These are phyloP conservation scores for Ophiorrhiza pumila DNA, from an alignment of 257 asterid genomes.

Conservation along the genomic window DNA sequence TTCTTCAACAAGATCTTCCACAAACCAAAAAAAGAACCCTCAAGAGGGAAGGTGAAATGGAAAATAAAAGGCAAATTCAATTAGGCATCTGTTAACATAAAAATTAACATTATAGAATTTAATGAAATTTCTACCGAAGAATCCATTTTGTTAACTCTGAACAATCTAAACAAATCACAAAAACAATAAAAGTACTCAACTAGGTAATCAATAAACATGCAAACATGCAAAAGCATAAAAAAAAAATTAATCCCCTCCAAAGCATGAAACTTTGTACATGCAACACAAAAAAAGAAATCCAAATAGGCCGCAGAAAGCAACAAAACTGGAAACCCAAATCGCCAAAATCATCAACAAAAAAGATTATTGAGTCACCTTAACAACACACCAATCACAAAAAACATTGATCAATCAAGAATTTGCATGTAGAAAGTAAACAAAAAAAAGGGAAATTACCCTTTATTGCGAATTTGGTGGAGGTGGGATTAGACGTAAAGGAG, in stretches of 20 bases:
- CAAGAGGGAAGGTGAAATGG: background rate
- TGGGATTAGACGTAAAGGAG: background rate
- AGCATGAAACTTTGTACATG: background rate
- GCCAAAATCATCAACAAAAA: no score
- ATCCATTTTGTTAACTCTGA: background rate
- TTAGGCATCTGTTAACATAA: background rate
- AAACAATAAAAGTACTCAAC: no score
- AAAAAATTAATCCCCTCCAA: background rate
- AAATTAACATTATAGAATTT: background rate
- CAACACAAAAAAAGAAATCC: background rate
- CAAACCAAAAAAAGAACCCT: background rate
- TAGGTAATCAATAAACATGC: background rate
- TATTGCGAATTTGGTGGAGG: background rate
- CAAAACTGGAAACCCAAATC: background rate
- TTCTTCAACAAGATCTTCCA: background rate
- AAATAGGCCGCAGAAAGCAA: background rate
- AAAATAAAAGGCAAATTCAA: background rate
- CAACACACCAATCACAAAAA: background rate
- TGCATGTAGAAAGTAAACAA: background rate
- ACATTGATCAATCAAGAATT: background rate
- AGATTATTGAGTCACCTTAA: constrained; percentile 1
- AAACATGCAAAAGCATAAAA: background rate
- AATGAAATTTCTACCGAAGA: background rate
- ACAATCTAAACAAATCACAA: background rate
- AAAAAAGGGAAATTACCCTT: background rate